phyloP scores from a whole-genome alignment of 345 rosid species.

The Aegle marmelos region DNA sequence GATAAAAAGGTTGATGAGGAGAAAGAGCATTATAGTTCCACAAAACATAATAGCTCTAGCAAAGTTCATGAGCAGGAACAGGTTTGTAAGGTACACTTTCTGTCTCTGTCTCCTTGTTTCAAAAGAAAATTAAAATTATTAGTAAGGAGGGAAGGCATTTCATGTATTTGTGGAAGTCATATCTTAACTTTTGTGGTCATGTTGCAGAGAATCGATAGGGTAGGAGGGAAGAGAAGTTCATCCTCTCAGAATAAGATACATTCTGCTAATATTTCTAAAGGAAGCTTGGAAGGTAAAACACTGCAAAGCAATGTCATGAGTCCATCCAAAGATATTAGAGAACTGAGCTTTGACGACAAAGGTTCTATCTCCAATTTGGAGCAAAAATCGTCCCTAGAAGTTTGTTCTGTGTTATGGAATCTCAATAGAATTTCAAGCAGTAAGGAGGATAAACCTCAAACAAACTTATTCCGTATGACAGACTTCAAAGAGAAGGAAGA shows the following conservation, averaged over 20 bases:
- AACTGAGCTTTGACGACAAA: slow-evolving; percentile 16
- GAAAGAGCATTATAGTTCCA: slow-evolving; percentile 15
- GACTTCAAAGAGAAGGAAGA: slow-evolving; percentile 11
- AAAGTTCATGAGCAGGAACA: slow-evolving; percentile 14
- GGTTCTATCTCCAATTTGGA: slow-evolving; percentile 18
- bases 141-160: background rate
- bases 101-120: background rate
- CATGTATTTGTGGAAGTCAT: background rate
- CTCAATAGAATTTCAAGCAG: slow-evolving; percentile 4
- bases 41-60: background rate
- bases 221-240: background rate
- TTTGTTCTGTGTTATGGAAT: background rate
- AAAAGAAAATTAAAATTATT: background rate
- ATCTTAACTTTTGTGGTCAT: background rate
- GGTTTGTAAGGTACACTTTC: slow-evolving; percentile 15
- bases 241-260: background rate
- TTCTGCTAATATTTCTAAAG: slow-evolving; percentile 4
- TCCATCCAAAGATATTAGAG: slow-evolving; percentile 2
- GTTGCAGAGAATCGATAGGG: slow-evolving; percentile 21
- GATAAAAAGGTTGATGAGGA: slow-evolving; percentile 18
- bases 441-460: slow-evolving; percentile 7
- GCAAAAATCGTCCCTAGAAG: slow-evolving; percentile 19
- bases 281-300: slow-evolving; percentile 11
- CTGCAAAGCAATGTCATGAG: background rate
- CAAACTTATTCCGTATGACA: background rate